Evolutionary conservation across 2,329 filamentous ascomycete genomes (phyloP).

Genomic region (Byssochlamys sp.): DNA sequence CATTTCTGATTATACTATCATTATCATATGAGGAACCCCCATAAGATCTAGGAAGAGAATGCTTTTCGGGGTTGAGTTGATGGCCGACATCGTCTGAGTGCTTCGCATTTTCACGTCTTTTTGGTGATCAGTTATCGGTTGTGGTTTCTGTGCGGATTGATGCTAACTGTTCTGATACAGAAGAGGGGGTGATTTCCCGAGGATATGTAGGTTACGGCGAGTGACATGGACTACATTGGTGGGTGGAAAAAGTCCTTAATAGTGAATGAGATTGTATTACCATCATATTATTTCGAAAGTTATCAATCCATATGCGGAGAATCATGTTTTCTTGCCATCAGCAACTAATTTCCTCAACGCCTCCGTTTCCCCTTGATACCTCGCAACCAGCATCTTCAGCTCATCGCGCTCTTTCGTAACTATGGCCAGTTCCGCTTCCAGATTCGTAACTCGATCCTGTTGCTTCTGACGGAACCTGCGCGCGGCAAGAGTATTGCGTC

Average conservation of each 20-base stretch:
- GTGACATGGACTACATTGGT: too few species aligned
- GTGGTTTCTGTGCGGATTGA: background rate
- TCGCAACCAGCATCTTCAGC: conserved; percentile 52
- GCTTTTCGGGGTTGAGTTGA: background rate
- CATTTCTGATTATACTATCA: background rate
- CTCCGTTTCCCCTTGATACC: conserved; percentile 56
- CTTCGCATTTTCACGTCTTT: background rate
- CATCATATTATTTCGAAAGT: background rate
- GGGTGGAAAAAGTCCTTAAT: too few species aligned
- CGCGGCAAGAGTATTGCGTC: conserved; percentile 61
- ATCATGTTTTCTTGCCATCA: background rate
- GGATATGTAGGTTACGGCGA: too few species aligned
- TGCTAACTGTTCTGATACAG: background rate
- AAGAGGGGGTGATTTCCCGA: too few species aligned
- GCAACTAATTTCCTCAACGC: conserved; percentile 45
- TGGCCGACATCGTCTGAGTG: background rate
- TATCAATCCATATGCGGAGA: background rate
- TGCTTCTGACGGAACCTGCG: conserved; percentile 62
- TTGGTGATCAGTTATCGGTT: too few species aligned
- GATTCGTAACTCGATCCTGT: conserved; percentile 54
- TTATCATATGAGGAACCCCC: background rate
- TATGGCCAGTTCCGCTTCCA: conserved; percentile 51
- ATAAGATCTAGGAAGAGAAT: background rate
- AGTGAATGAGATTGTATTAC: background rate
- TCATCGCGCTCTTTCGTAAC: conserved; percentile 56